These are phyloP conservation scores for Clitopilus passeckerianus DNA, from an alignment of 768 basidiomycete genomes.

Conservation along the genomic window DNA sequence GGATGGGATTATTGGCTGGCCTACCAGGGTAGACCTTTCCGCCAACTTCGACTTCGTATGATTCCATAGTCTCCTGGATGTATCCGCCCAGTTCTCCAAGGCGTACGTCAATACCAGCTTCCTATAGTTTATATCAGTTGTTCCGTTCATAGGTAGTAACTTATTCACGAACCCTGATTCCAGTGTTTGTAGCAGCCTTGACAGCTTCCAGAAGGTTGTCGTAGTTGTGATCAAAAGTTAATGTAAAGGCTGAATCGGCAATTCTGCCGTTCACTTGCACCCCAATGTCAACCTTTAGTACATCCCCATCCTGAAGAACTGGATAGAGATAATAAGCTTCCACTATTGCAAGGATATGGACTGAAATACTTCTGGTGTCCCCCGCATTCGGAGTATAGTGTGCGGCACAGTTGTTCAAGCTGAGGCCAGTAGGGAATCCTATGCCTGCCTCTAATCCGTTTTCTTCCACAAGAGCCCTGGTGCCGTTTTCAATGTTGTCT, in stretches of 20 bases:
- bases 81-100: conserved; percentile 87
- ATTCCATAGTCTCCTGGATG: conserved; percentile 99
- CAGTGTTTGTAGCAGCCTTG: conserved; percentile 90
- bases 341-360: background rate
- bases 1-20: too few relatives aligned
- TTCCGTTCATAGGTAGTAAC: background rate
- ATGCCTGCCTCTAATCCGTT: conserved; percentile 81
- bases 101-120: conserved; percentile 94
- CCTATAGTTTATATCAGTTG: conserved; percentile 38
- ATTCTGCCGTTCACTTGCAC: conserved; percentile 98
- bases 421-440: conserved; percentile 95
- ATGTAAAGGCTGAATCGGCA: conserved; percentile 92
- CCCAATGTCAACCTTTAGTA: conserved; percentile 96
- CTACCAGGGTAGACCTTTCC: conserved; percentile 79
- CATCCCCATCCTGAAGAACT: conserved; percentile 83
- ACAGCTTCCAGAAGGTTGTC: conserved; percentile 88
- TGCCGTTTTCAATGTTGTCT: conserved; percentile 89
- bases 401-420: conserved; percentile 91
- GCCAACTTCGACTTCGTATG: conserved; percentile 92
- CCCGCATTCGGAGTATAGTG: conserved; percentile 96
- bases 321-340: conserved; percentile 1
- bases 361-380: conserved; percentile 61
- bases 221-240: conserved; percentile 86
- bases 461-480: conserved; percentile 88
- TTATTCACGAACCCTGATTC: conserved; percentile 55